These are phyloP conservation scores for Favolaschia claudopus DNA, from an alignment of 768 basidiomycete genomes.

Conservation along the genomic window DNA sequence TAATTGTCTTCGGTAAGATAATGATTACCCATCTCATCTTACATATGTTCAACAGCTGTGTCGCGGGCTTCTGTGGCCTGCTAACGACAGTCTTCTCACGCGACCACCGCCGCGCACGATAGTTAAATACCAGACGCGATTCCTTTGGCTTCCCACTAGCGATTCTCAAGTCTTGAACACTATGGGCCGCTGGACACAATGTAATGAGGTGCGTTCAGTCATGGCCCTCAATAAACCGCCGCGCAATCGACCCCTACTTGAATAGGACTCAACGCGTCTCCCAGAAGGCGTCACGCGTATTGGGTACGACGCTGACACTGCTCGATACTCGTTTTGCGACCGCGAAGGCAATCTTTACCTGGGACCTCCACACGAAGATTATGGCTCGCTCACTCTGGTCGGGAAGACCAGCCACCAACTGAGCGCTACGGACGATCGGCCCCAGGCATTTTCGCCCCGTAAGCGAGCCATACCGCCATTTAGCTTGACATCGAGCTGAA, in stretches of 20 bases:
- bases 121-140: too few relatives aligned
- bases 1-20: too few relatives aligned
- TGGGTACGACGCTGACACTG: constrained; percentile 61
- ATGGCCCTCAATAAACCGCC: background rate
- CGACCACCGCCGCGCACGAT: too few relatives aligned
- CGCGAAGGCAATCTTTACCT: constrained; percentile 51
- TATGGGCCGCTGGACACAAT: constrained; percentile 43
- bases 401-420: constrained; percentile 32
- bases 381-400: constrained; percentile 52
- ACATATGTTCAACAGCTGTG: too few relatives aligned
- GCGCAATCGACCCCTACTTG: background rate
- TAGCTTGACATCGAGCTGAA: background rate
- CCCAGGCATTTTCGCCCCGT: constrained; percentile 19
- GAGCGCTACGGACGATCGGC: constrained; percentile 33
- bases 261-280: constrained; percentile 47
- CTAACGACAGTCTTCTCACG: too few relatives aligned
- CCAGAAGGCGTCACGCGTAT: constrained; percentile 58
- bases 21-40: too few relatives aligned
- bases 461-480: background rate
- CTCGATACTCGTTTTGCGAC: constrained; percentile 60
- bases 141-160: background rate
- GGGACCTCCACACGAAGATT: constrained; percentile 51
- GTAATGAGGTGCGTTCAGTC: constrained; percentile 42
- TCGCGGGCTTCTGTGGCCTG: too few relatives aligned
- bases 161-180: background rate